Conservation (phyloP, 768 basidiomycete species). For the Mycena albidolilacea region DNA sequence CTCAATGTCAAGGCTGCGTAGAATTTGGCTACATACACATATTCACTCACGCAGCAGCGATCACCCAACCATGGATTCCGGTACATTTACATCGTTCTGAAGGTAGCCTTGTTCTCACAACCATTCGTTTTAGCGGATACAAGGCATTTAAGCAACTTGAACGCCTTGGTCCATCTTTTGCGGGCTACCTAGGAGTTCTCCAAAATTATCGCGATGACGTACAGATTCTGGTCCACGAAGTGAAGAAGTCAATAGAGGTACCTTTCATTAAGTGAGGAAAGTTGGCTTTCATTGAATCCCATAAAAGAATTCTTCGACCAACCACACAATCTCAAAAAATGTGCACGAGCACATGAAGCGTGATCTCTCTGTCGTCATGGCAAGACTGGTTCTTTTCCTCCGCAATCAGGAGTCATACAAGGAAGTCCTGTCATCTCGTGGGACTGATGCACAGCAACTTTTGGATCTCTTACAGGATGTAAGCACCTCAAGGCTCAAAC, state of each 20-base stretch:
- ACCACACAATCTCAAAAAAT: neutral
- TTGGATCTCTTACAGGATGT: conserved; percentile 34
- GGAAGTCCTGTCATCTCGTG: neutral
- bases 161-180: too few relatives aligned
- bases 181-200: neutral
- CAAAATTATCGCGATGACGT: too few relatives aligned
- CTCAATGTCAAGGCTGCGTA: neutral
- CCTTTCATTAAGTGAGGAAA: neutral
- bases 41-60: neutral
- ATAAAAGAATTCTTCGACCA: conserved; percentile 16
- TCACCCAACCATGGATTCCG: neutral
- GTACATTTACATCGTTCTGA: neutral
- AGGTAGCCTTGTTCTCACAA: too few relatives aligned
- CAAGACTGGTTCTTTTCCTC: neutral
- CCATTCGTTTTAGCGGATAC: too few relatives aligned
- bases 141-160: too few relatives aligned
- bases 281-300: neutral
- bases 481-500: neutral
- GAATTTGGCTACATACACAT: conserved; percentile 7
- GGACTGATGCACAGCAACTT: conserved; percentile 12
- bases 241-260: conserved; percentile 6
- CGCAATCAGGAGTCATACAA: neutral
- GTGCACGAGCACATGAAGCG: neutral
- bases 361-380: neutral
- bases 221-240: too few relatives aligned